Conservation (phyloP, 208 protist species). For the Acanthamoeba polyphaga region DNA sequence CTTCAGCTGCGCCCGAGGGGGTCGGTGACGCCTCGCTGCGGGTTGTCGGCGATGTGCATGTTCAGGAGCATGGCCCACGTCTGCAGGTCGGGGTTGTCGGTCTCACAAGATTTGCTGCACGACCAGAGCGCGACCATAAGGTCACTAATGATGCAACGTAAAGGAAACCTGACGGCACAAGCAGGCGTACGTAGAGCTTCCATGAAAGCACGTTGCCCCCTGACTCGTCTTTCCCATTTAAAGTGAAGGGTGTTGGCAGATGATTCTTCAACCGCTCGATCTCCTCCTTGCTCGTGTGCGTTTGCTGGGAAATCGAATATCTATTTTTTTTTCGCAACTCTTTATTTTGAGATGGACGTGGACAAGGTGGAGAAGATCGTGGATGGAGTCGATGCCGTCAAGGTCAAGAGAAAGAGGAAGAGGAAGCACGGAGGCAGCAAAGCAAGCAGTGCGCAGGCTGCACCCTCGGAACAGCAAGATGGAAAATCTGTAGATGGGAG, state of each 20-base stretch:
- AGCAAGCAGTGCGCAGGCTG: background rate
- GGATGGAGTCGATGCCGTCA: background rate
- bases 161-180: background rate
- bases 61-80: conserved; percentile 42
- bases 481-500: background rate
- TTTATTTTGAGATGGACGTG: too few species aligned
- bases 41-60: conserved; percentile 68
- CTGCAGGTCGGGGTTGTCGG: background rate
- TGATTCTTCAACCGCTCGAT: conserved; percentile 65
- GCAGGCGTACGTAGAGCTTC: conserved; percentile 51
- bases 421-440: conserved; percentile 47
- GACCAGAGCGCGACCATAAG: too few species aligned
- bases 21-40: conserved; percentile 48
- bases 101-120: conserved; percentile 66
- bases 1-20: conserved; percentile 45
- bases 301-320: too few species aligned
- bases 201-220: conserved; percentile 3
- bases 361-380: too few species aligned
- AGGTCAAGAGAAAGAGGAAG: conserved; percentile 21
- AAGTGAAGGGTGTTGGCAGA: conserved; percentile 2
- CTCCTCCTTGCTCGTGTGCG: conserved; percentile 69
- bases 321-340: too few species aligned
- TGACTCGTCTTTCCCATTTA: background rate
- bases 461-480: background rate
- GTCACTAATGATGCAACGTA: too few species aligned